Evolutionary conservation across 306 rosid species (phyloP).

Genomic region (Prunus fruticosa): DNA sequence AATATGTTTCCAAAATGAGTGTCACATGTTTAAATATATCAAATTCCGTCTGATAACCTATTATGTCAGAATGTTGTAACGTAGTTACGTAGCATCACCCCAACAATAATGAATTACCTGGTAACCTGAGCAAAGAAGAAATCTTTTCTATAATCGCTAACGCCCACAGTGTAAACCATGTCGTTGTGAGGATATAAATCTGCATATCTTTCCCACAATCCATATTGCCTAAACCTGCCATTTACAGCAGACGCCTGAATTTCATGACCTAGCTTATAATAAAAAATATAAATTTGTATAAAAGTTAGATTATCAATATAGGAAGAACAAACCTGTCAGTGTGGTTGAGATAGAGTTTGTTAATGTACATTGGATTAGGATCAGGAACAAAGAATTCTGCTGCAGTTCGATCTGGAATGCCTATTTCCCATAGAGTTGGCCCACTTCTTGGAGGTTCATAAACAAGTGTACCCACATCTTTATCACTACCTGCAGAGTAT

Average conservation of each 20-base stretch:
- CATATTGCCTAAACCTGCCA: constrained; percentile 46
- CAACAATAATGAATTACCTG: constrained; percentile 18
- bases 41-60: no score
- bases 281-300: not conserved
- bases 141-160: constrained; percentile 33
- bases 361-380: constrained; percentile 63
- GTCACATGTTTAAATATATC: no score
- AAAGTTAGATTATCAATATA: not conserved
- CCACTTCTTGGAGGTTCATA: constrained; percentile 79
- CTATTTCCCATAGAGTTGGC: constrained; percentile 83
- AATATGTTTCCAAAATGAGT: no score
- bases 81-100: no score
- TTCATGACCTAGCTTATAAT: not conserved
- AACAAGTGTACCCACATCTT: constrained; percentile 50
- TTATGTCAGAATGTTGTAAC: not conserved
- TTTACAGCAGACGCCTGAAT: not conserved
- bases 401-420: constrained; percentile 74
- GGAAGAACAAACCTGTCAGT: constrained; percentile 46
- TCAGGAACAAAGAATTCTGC: constrained; percentile 74
- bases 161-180: constrained; percentile 32
- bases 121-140: constrained; percentile 47
- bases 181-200: constrained; percentile 39
- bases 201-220: constrained; percentile 48
- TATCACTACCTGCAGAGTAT: constrained; percentile 31
- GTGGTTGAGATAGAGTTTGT: constrained; percentile 68